Evolutionary conservation across 495 filamentous ascomycete species (phyloP).

Genomic region (Xanthoparmelia taractica): DNA sequence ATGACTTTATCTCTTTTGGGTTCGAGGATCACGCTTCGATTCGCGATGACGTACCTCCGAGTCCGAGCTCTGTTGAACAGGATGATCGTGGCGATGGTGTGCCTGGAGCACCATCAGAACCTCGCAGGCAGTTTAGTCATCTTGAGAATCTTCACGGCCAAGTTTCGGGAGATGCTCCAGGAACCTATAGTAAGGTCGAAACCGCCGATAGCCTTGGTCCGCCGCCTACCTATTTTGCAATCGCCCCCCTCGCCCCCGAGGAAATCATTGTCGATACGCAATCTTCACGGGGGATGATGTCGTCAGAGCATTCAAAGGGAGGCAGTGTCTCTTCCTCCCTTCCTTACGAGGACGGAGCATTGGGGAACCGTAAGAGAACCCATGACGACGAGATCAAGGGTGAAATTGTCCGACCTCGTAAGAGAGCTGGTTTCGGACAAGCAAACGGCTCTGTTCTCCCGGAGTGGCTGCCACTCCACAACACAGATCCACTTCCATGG

Average conservation of each 20-base stretch:
- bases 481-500: conserved; percentile 56
- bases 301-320: background rate
- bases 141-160: conserved; percentile 19
- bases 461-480: conserved; percentile 47
- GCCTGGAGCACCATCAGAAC: conserved; percentile 29
- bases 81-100: conserved; percentile 17
- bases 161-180: conserved; percentile 9
- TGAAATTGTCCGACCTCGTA: conserved; percentile 35
- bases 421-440: conserved; percentile 29
- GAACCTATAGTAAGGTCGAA: conserved; percentile 2
- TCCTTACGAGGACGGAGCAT: conserved; percentile 27
- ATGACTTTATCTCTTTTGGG: conserved; percentile 81
- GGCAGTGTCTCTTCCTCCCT: background rate
- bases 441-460: conserved; percentile 43
- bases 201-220: conserved; percentile 20
- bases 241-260: background rate
- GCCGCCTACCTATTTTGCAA: conserved; percentile 15
- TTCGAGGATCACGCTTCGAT: conserved; percentile 41
- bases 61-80: conserved; percentile 8
- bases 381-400: conserved; percentile 59
- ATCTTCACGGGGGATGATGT: background rate
- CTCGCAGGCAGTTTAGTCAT: conserved; percentile 24
- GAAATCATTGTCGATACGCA: background rate
- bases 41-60: conserved; percentile 1
- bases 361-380: conserved; percentile 60